Conservation (phyloP, 148 eudicot genomes). For the Persicaria maculosa region DNA sequence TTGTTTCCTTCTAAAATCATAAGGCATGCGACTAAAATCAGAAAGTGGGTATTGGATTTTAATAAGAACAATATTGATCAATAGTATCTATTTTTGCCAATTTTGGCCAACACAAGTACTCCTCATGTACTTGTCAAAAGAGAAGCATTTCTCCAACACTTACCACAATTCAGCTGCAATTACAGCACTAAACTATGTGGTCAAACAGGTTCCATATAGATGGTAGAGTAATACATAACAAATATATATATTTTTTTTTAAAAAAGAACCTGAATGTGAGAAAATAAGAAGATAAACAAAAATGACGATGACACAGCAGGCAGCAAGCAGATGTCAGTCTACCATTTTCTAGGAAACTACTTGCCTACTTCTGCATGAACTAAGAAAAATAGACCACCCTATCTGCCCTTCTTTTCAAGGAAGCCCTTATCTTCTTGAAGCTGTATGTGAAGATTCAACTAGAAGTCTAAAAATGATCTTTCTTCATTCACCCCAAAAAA, state of each 20-base stretch:
- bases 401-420: conserved; percentile 9
- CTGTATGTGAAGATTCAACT: neutral
- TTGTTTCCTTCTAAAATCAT: neutral
- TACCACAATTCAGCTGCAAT: neutral
- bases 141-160: neutral
- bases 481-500: neutral
- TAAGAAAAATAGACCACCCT: neutral
- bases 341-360: neutral
- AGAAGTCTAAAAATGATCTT: neutral
- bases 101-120: neutral
- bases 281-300: neutral
- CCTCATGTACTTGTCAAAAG: neutral
- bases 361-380: neutral
- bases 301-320: neutral
- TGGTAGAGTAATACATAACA: neutral
- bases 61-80: neutral
- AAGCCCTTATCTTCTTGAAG: neutral
- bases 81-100: neutral
- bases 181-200: neutral
- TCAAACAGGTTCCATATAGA: neutral
- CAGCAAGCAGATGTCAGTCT: neutral
- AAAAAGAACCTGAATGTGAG: neutral
- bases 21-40: neutral
- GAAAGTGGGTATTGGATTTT: neutral
- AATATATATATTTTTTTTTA: neutral